Base-by-base conservation (phyloP, 1,139 yeast genomes). In the Blastobotrys niveus region DNA sequence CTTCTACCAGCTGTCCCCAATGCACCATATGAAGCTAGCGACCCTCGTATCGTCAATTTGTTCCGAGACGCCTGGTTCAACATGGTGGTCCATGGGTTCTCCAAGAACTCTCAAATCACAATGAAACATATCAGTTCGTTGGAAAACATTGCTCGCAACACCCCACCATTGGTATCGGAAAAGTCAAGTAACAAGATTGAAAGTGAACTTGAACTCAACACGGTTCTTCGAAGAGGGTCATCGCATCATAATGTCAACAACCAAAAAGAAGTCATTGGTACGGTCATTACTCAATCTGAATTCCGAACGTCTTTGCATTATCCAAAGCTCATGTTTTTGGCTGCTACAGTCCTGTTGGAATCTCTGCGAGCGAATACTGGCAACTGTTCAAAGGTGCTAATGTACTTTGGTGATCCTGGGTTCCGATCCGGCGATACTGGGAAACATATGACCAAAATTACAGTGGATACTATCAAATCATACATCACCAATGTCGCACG, bases 11-110 rank as follows among this genome's bases (percentile, higher is more conserved):
- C 71, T 35, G 70, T 73, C 12, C 71, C 72, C 29, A 63, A 65
- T 18, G 67, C 66, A 2, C 72, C 79, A 1, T 58, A 66, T 19
- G 64, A 65, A 46, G 62, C 78, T 21, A 60, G 61, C 10, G 76
- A 77, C 45, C 67, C 74, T 34, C 70, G 66, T 14, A 72, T 77
- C 1, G 66, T 76, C 43, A 69, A 75, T 37, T 67, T 82, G 47
- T 87, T 89, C 68, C 77, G 95, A 58, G 85, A 91, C 62, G 79
- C 87, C 40, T 93, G 99, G 99, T 88, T 85, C 62, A 91, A 89
- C 59, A 73, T 91, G 76, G 93, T 83, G 3, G 86, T 89, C 35
- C 96, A 91, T 63, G 98, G 98, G 0, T 88, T 80, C 60, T 76
- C 81, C 20, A 70, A 72, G 42, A 73, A 74, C 42, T 80, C 95